Percentiles rank a stretch among this genome's conserved stretches.
These are phyloP conservation scores for Leishmania amazonensis DNA, from an alignment of 208 protist genomes.

Conservation along the genomic window DNA sequence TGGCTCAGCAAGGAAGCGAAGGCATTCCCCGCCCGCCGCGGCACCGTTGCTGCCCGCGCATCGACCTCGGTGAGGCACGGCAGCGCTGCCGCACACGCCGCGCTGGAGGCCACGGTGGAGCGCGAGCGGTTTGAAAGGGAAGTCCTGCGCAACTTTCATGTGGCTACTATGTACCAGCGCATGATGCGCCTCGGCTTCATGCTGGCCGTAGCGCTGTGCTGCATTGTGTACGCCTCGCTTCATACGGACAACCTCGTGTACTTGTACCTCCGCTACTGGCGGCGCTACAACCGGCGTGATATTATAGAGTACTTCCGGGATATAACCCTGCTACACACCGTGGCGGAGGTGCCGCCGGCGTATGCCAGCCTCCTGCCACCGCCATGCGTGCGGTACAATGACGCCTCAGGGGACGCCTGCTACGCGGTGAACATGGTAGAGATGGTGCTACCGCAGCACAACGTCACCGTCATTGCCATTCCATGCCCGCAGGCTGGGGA, in stretches of 20 bases:
- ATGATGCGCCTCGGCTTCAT: slow-evolving; percentile 55
- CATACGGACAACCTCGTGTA: slow-evolving; percentile 68
- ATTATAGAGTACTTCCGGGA: slow-evolving; percentile 67
- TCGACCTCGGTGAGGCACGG: not conserved
- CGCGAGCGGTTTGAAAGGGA: slow-evolving; percentile 80
- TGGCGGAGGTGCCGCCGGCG: slow-evolving; percentile 71
- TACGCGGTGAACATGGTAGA: slow-evolving; percentile 77
- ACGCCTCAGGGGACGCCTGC: slow-evolving; percentile 26
- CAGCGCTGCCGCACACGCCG: slow-evolving; percentile 12
- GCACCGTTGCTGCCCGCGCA: not conserved
- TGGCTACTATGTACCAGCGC: slow-evolving; percentile 85
- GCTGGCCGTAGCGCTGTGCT: slow-evolving; percentile 37
- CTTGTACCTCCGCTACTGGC: slow-evolving; percentile 55
- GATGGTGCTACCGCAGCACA: slow-evolving; percentile 47
- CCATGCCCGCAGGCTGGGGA: slow-evolving; percentile 73
- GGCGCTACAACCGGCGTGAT: slow-evolving; percentile 38
- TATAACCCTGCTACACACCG: slow-evolving; percentile 59
- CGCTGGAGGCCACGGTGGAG: slow-evolving; percentile 49
- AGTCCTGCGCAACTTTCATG: slow-evolving; percentile 72
- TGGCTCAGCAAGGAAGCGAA: slow-evolving; percentile 60
- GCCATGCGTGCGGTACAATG: slow-evolving; percentile 52
- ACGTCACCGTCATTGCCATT: slow-evolving; percentile 66
- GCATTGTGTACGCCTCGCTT: slow-evolving; percentile 53
- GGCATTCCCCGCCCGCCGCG: not conserved
- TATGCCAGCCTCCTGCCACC: slow-evolving; percentile 71